Evolutionary conservation across 164 flowering plant species (phyloP).

Genomic region (Magnolia changhungtana): DNA sequence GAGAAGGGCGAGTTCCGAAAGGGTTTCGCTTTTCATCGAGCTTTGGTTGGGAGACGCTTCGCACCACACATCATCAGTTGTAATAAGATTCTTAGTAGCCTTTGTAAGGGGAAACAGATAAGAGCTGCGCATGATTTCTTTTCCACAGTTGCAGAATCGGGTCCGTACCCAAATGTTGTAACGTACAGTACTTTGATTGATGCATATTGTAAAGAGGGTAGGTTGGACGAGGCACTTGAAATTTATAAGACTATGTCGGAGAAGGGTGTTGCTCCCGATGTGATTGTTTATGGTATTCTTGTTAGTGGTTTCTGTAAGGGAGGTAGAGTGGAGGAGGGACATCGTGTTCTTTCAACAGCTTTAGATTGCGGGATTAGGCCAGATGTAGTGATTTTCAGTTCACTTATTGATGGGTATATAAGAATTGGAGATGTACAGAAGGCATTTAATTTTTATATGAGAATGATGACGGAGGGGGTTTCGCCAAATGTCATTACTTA

Average conservation of each 20-base stretch:
- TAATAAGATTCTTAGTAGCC: slow-evolving; percentile 33
- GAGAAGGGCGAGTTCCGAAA: slow-evolving; percentile 25
- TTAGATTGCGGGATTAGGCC: slow-evolving; percentile 33
- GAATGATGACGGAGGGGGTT: slow-evolving; percentile 36
- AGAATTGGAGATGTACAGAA: slow-evolving; percentile 36
- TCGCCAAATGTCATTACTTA: slow-evolving; percentile 39
- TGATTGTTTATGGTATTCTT: slow-evolving; percentile 39
- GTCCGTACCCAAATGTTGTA: slow-evolving; percentile 44
- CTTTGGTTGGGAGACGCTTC: slow-evolving; percentile 27
- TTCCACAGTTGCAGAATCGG: slow-evolving; percentile 18
- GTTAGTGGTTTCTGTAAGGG: slow-evolving; percentile 40
- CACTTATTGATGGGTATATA: slow-evolving; percentile 44
- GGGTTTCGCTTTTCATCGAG: slow-evolving; percentile 28
- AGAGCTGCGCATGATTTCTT: slow-evolving; percentile 30
- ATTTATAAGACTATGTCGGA: slow-evolving; percentile 35
- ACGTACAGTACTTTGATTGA: slow-evolving; percentile 42
- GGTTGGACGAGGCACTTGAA: slow-evolving; percentile 39
- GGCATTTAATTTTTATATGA: slow-evolving; percentile 29
- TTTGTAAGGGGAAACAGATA: slow-evolving; percentile 26
- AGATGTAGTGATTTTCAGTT: slow-evolving; percentile 48
- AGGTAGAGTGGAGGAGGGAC: slow-evolving; percentile 37
- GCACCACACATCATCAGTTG: slow-evolving; percentile 30
- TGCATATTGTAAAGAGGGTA: slow-evolving; percentile 29
- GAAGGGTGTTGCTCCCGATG: slow-evolving; percentile 39
- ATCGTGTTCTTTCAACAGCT: slow-evolving; percentile 29